phyloP scores from a whole-genome alignment of 371 early-diverging fungal genomes.

The Circinella minor region DNA sequence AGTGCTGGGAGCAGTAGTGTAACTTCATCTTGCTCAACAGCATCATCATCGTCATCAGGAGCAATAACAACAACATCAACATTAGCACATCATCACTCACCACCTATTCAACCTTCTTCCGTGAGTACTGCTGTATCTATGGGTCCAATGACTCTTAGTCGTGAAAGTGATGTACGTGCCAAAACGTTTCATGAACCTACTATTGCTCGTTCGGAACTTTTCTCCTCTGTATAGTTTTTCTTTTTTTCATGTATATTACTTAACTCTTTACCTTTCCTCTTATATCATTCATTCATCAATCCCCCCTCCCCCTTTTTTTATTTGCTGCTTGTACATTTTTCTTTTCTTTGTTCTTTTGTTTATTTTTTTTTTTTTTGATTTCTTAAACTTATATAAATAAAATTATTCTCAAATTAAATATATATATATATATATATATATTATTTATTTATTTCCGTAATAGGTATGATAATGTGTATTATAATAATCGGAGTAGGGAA shows the following conservation, averaged over 20 bases:
- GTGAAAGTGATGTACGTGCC: constrained; percentile 36
- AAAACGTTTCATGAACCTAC: constrained; percentile 2
- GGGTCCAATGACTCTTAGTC: background rate
- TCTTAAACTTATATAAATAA: background rate
- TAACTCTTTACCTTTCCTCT: background rate
- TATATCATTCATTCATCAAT: background rate
- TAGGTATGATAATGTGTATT: too few species aligned
- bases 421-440: background rate
- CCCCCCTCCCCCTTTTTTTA: too few species aligned
- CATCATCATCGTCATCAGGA: background rate
- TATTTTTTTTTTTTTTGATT: too few species aligned
- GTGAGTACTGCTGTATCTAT: background rate
- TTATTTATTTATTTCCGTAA: too few species aligned
- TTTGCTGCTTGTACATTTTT: background rate
- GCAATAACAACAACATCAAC: too few species aligned
- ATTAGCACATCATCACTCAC: background rate
- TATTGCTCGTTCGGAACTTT: background rate
- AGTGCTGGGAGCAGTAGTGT: constrained; percentile 6
- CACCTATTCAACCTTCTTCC: background rate
- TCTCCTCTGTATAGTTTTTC: background rate
- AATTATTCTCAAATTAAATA: background rate
- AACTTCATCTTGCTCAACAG: background rate
- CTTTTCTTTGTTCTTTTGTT: too few species aligned
- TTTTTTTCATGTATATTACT: background rate
- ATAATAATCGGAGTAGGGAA: too few species aligned